phyloP scores from a whole-genome alignment of 176 grass and related monocot genomes.

The Otatea glauca region DNA sequence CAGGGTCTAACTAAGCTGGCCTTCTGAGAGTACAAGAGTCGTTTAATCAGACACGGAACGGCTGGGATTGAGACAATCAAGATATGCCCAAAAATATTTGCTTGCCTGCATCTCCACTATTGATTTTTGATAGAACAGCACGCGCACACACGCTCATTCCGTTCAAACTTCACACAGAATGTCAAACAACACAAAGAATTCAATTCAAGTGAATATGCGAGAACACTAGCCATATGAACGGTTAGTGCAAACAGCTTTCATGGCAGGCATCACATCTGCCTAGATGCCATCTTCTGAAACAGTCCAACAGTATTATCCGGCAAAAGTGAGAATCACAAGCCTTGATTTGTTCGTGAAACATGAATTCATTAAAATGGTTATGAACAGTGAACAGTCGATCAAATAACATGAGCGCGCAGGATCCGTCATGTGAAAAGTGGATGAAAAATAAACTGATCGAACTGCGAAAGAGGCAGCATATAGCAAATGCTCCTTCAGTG shows the following conservation, averaged over 20 bases:
- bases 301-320: background rate
- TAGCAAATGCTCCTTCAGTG: conserved; percentile 36
- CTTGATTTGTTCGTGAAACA: background rate
- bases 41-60: background rate
- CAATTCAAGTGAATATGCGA: background rate
- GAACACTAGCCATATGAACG: background rate
- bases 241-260: background rate
- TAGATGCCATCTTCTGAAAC: background rate
- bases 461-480: background rate
- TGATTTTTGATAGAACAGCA: background rate
- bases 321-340: background rate
- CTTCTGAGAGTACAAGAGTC: background rate
- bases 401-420: background rate
- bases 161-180: background rate
- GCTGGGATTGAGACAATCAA: background rate
- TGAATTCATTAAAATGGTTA: background rate
- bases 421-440: background rate
- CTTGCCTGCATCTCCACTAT: background rate
- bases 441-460: background rate
- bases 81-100: background rate
- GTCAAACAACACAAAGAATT: no score
- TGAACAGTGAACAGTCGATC: background rate
- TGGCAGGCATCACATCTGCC: background rate
- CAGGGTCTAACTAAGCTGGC: background rate
- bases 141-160: background rate